Percentiles rank a stretch among this genome's conserved stretches.
These are phyloP conservation scores for Podaxis mareebaensis DNA, from an alignment of 768 basidiomycete species.

Conservation along the genomic window DNA sequence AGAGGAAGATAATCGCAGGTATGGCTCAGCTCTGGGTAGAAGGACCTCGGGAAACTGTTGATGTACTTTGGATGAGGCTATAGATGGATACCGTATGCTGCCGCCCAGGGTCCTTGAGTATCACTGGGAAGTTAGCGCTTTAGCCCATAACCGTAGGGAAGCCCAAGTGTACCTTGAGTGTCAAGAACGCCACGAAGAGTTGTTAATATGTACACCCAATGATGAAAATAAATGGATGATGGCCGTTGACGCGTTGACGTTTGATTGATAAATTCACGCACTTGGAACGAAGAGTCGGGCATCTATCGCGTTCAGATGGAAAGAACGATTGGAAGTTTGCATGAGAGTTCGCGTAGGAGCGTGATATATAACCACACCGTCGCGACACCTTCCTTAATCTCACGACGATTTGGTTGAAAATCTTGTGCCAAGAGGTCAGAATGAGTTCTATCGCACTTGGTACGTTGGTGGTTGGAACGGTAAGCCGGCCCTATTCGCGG, in stretches of 20 bases:
- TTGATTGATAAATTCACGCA: constrained; percentile 1
- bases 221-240: background rate
- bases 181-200: background rate
- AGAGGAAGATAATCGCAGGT: background rate
- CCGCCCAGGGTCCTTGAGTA: background rate
- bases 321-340: background rate
- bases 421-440: background rate
- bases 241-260: background rate
- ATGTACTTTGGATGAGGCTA: background rate
- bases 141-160: background rate
- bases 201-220: background rate
- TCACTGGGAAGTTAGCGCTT: background rate
- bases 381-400: background rate
- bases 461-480: background rate
- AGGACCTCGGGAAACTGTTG: background rate
- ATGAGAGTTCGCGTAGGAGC: background rate
- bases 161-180: constrained; percentile 1
- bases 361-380: background rate
- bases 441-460: background rate
- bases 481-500: background rate
- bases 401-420: background rate
- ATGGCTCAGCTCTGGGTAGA: background rate
- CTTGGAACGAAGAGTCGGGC: background rate
- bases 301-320: background rate
- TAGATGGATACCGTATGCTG: background rate